phyloP scores from a whole-genome alignment of 768 basidiomycete genomes.

The Lanmaoa rubissima region DNA sequence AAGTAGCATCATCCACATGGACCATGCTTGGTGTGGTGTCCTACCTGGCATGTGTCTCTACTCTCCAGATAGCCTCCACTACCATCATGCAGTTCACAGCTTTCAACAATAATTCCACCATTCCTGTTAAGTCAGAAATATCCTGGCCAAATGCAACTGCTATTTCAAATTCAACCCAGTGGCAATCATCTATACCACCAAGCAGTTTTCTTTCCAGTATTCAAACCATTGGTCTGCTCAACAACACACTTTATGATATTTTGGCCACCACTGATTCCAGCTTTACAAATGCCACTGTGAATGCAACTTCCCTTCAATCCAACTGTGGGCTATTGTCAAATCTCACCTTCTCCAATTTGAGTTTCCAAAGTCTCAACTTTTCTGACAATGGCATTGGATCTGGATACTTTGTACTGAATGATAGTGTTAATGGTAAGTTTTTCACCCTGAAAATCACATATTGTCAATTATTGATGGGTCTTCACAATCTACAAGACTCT shows the following conservation, averaged over 20 bases:
- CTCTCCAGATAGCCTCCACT: conserved; percentile 19
- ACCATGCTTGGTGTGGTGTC: no score
- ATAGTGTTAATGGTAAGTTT: no score
- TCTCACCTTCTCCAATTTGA: neutral
- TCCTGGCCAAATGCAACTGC: no score
- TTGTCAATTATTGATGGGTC: neutral
- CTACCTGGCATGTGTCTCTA: no score
- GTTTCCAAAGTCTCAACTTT: neutral
- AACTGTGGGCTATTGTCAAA: conserved; percentile 12
- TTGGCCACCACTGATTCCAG: neutral
- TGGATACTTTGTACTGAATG: neutral
- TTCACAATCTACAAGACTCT: neutral
- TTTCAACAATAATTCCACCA: conserved; percentile 3
- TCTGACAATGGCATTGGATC: neutral
- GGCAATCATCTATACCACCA: conserved; percentile 8
- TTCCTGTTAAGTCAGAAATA: neutral
- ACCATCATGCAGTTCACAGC: conserved; percentile 21
- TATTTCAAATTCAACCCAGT: neutral
- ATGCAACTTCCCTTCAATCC: conserved; percentile 11
- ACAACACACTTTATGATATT: conserved; percentile 15
- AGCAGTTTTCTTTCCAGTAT: neutral
- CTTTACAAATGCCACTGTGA: conserved; percentile 5
- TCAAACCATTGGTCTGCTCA: conserved; percentile 4
- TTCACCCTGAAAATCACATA: no score
- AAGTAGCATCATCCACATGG: conserved; percentile 9